These are phyloP conservation scores for Capronia americana DNA, from an alignment of 2,329 filamentous ascomycete genomes.

Conservation along the genomic window DNA sequence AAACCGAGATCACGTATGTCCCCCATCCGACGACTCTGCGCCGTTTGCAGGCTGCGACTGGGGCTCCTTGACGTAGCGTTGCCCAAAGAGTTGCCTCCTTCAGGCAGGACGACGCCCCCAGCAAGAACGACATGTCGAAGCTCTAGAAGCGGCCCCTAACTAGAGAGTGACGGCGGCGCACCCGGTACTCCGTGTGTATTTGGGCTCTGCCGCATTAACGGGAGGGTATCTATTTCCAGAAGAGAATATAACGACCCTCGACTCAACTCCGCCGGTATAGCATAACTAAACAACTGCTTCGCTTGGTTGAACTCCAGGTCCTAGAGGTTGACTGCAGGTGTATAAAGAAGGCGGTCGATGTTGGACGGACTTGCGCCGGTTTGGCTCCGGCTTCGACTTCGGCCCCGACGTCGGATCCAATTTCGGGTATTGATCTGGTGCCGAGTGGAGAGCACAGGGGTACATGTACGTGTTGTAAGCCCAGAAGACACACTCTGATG, in stretches of 20 bases:
- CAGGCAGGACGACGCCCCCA: neutral
- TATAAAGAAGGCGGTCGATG: neutral
- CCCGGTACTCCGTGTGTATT: neutral
- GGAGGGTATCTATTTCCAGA: neutral
- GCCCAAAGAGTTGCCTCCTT: neutral
- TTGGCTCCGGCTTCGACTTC: neutral
- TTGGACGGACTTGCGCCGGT: conserved; percentile 15
- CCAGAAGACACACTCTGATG: neutral
- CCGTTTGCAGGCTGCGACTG: neutral
- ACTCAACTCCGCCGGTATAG: neutral
- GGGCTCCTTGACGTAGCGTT: neutral
- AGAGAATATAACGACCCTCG: neutral
- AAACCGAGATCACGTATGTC: neutral
- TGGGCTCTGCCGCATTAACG: neutral
- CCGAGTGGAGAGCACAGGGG: conserved; percentile 11
- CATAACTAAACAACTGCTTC: neutral
- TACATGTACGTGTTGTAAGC: neutral
- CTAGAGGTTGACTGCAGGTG: neutral
- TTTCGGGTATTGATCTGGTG: conserved; percentile 24
- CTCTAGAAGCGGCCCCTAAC: neutral
- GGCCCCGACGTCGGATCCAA: neutral
- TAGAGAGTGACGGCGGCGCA: neutral
- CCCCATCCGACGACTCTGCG: neutral
- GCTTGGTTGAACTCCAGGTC: neutral
- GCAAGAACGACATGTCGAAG: conserved; percentile 5